Evolutionary conservation across 305 asterid genomes (phyloP), one percentile per base, ranked within the genome.

Genomic region (Fraxinus nigra): DNA sequence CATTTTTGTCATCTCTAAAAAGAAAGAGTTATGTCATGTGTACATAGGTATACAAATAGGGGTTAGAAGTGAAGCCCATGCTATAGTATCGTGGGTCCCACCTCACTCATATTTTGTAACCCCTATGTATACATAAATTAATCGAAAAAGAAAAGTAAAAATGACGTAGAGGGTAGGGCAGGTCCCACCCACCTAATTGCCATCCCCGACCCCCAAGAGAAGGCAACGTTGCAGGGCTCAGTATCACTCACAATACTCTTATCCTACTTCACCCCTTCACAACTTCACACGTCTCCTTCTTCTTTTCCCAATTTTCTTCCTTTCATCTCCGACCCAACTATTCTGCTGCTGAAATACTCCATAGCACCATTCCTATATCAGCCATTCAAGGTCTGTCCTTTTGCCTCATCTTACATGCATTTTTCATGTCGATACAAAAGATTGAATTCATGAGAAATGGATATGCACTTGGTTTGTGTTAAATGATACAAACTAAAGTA

Each of bases 171-270:
- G 46, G 13, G 46, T 40, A 0, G 14, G 48, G 10, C 4, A 3
- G 48, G 48, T 14, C 48, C 48, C 14, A 38, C 46, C 48, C 48
- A 40, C 14, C 4, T 9, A 9, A 14, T 40, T 40, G 48, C 48
- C 14, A 40, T 40, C 0, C 48, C 48, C 14, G 48, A 1, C 80
- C 2, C 80, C 81, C 81, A 81, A 75, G 11, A 2, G 73, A 48
- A 40, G 48, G 48, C 75, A 75, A 88, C 87, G 89, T 86, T 84
- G 91, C 91, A 80, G 40, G 82, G 87, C 79, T 89, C 46, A 75
- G 48, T 70, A 84, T 90, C 93, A 89, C 94, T 89, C 93, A 89
- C 93, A 89, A 80, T 84, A 76, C 86, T 70, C 89, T 90, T 90
- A 90, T 89, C 93, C 93, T 75, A 70, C 82, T 51, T 18, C 85